Base-by-base conservation (phyloP, 352 stramenopile species). In the Pythium diclinum region DNA sequence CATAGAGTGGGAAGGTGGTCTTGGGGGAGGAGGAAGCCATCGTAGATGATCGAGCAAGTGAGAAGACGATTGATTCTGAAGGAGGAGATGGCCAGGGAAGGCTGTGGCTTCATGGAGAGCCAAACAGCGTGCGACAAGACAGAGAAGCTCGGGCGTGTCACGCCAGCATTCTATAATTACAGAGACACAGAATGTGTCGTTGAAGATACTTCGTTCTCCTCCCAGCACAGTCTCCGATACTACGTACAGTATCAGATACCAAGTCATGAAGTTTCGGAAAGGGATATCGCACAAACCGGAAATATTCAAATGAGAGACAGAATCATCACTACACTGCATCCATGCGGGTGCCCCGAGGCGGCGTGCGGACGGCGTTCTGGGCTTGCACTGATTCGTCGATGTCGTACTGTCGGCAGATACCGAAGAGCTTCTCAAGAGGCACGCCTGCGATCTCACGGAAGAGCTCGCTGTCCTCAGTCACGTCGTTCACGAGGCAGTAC, bases 401-500 rank as follows among this genome's bases (percentile, higher is more conserved):
- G 30, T 78, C 49, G 63, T 84, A 90, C 68, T 90, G 74, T 57
- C 88, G 87, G 65, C 76, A 86, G 1, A 71, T 61, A 14, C 81
- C 81, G 56, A 90, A 90, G 55, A 90, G 74, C 38, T 82, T 71
- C 11, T 75, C 62, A 14, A 89, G 67, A 33, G 72, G 74, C 16
- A 79, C 76, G 38, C 69, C 69, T 4, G 62, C 77, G 19, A 88
- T 44, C 19, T 75, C 65, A 23, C 72, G 58, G 9, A 67, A 65
- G n/a, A 89, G 56, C 49, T 80, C 72, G 19, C 65, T 65, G 61
- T 89, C 81, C 2, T 75, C 68, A 1, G 73, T 67, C n/a, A 88
- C 77, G 56, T 89, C 81, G 57, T 87, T 83, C 60, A 87, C 81
- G 53, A 89, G 69, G 23, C 77, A 86, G 65, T 89, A 89, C 0